Evolutionary conservation across 768 basidiomycete species (phyloP).

Genomic region (Lentinula lateritia): DNA sequence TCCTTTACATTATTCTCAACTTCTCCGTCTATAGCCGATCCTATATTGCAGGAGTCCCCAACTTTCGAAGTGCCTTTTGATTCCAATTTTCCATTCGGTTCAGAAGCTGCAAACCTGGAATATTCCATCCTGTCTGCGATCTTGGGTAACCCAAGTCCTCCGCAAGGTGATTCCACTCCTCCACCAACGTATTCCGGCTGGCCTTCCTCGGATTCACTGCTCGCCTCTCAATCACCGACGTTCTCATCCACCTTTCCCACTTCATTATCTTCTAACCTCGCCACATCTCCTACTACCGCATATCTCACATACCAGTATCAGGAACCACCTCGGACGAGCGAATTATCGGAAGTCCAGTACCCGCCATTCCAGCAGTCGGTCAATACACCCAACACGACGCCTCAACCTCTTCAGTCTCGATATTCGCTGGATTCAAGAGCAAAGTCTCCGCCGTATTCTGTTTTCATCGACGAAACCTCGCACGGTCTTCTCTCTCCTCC

Average conservation of each 20-base stretch:
- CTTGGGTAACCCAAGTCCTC: conserved; percentile 69
- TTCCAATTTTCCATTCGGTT: conserved; percentile 65
- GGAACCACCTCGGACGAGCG: conserved; percentile 28
- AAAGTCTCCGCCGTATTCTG: conserved; percentile 31
- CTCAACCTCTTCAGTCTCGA: conserved; percentile 48
- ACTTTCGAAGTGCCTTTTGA: conserved; percentile 60
- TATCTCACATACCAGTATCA: conserved; percentile 45
- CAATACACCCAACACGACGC: conserved; percentile 6
- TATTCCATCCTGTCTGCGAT: conserved; percentile 93
- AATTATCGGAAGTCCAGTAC: conserved; percentile 35
- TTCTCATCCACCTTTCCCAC: conserved; percentile 1
- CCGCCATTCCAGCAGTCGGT: conserved; percentile 20
- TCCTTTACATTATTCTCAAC: conserved; percentile 10
- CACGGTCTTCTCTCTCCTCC: conserved; percentile 32
- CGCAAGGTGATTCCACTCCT: conserved; percentile 34
- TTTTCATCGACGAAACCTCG: conserved; percentile 21
- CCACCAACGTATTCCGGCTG: conserved; percentile 39
- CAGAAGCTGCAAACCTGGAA: conserved; percentile 89
- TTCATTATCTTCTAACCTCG: neutral
- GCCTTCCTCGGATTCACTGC: conserved; percentile 27
- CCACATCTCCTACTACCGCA: conserved; percentile 17
- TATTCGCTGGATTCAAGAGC: conserved; percentile 43
- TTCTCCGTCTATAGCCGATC: conserved; percentile 32
- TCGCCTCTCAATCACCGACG: conserved; percentile 25
- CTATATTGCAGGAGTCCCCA: conserved; percentile 50